Conservation (phyloP, 2,329 filamentous ascomycete species). For the Magnaporthales sp. region DNA sequence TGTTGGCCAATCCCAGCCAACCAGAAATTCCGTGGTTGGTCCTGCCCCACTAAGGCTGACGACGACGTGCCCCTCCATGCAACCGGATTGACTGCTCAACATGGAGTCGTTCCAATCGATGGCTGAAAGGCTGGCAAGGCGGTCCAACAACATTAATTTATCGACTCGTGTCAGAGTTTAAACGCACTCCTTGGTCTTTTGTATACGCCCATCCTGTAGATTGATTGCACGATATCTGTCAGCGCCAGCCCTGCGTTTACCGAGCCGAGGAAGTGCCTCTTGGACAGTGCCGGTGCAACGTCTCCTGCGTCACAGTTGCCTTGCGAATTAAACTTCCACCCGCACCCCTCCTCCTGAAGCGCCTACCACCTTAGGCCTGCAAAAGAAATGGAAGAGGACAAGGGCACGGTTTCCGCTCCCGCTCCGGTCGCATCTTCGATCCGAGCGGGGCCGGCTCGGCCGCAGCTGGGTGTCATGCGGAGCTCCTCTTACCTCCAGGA, state of each 20-base stretch:
- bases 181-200: background rate
- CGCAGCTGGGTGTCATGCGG: constrained; percentile 43
- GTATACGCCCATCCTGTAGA: background rate
- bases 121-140: background rate
- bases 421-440: background rate
- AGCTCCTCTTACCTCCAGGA: constrained; percentile 55
- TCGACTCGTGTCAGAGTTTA: background rate
- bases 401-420: constrained; percentile 6
- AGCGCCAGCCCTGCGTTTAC: background rate
- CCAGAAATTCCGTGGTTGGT: background rate
- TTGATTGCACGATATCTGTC: background rate
- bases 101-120: background rate
- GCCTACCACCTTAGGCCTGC: background rate
- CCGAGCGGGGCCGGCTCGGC: constrained; percentile 26
- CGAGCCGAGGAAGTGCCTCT: background rate
- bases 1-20: background rate
- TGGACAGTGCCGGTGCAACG: background rate
- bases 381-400: constrained; percentile 1
- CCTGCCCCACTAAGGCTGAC: background rate
- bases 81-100: background rate
- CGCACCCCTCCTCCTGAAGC: background rate
- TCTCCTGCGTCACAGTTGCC: background rate
- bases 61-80: background rate
- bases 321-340: background rate
- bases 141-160: background rate